Percentiles rank a stretch among this genome's conserved stretches.
Evolutionary conservation across 768 basidiomycete genomes (phyloP).

Genomic region (Sarcomyxa edulis): DNA sequence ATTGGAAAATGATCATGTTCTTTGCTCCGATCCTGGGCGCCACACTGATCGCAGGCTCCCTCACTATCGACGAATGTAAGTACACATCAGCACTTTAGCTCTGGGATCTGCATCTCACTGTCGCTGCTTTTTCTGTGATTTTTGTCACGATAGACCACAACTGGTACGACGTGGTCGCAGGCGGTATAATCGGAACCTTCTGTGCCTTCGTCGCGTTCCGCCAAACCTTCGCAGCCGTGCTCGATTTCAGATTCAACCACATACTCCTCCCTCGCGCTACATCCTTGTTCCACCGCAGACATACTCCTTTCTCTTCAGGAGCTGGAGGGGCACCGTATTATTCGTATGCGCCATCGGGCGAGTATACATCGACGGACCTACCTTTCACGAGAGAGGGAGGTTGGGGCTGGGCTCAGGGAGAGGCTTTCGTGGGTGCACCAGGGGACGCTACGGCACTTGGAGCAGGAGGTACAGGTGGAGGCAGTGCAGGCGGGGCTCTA

Average conservation of each 20-base stretch:
- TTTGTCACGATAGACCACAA: slow-evolving; percentile 48
- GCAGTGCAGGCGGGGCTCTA: too few species aligned
- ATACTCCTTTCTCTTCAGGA: slow-evolving; percentile 19
- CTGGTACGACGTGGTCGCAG: slow-evolving; percentile 54
- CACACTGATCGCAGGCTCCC: slow-evolving; percentile 45
- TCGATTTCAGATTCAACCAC: slow-evolving; percentile 58
- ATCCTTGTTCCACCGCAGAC: slow-evolving; percentile 37
- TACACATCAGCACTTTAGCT: slow-evolving; percentile 3
- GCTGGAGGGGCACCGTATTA: slow-evolving; percentile 23
- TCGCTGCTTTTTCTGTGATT: background rate
- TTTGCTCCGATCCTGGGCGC: slow-evolving; percentile 54
- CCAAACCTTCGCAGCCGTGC: slow-evolving; percentile 49
- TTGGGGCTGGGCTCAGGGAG: slow-evolving; percentile 33
- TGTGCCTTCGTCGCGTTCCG: slow-evolving; percentile 49
- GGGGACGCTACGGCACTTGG: slow-evolving; percentile 33
- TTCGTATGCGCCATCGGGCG: slow-evolving; percentile 25
- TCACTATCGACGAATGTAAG: slow-evolving; percentile 53
- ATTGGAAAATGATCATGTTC: slow-evolving; percentile 59
- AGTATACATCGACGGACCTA: slow-evolving; percentile 23
- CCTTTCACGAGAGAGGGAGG: slow-evolving; percentile 42
- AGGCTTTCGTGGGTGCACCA: slow-evolving; percentile 34
- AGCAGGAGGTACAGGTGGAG: slow-evolving; percentile 11
- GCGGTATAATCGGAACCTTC: slow-evolving; percentile 42
- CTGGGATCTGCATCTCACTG: background rate
- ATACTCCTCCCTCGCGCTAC: slow-evolving; percentile 47